Percentiles rank a stretch among this genome's conserved stretches.
Conservation (phyloP, 352 stramenopile species). For the Pseudoperonospora humuli region DNA sequence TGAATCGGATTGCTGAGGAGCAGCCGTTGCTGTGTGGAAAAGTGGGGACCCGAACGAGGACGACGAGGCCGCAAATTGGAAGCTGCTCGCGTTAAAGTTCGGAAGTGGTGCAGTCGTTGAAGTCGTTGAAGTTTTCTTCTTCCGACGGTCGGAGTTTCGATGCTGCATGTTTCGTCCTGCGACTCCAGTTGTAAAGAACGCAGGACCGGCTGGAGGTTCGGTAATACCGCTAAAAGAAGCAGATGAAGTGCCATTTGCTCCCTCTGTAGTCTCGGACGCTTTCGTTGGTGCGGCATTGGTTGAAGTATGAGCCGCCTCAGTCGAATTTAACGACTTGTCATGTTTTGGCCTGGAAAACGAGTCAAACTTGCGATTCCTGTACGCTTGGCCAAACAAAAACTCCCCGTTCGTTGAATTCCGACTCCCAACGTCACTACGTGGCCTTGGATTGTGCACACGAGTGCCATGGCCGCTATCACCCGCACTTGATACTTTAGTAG, state of each 20-base stretch:
- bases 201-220: neutral
- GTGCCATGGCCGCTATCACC: slow-evolving; percentile 4
- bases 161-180: slow-evolving; percentile 3
- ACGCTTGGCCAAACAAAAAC: slow-evolving; percentile 24
- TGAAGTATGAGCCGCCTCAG: neutral
- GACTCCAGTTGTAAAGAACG: slow-evolving; percentile 17
- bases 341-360: slow-evolving; percentile 4
- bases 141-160: slow-evolving; percentile 11
- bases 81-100: neutral
- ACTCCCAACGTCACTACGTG: neutral
- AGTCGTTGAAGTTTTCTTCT: slow-evolving; percentile 6
- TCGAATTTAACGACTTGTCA: slow-evolving; percentile 2
- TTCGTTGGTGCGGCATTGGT: neutral
- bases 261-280: neutral
- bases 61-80: neutral
- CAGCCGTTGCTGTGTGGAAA: slow-evolving; percentile 5
- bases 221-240: neutral
- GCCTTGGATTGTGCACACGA: slow-evolving; percentile 11
- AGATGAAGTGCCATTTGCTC: neutral
- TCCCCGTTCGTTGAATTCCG: slow-evolving; percentile 1
- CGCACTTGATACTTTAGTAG: neutral
- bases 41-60: slow-evolving; percentile 2
- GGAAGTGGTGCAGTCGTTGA: slow-evolving; percentile 2
- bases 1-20: neutral
- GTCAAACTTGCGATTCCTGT: slow-evolving; percentile 25